Evolutionary conservation across 1,284 basidiomycete species (phyloP).

Genomic region (Melampsora americana): DNA sequence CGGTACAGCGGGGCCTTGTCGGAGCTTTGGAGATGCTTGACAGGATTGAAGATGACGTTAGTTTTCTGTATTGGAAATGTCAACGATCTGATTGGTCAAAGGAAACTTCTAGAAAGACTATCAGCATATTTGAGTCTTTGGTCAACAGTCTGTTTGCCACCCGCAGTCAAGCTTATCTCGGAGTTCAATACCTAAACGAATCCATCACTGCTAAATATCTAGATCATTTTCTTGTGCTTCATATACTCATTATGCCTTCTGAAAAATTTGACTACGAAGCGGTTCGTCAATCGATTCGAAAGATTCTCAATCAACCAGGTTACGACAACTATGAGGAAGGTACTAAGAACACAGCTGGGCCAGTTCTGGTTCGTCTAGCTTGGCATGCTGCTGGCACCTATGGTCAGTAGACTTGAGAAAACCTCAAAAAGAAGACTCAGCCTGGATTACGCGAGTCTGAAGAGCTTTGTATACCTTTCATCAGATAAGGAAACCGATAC

Average conservation of each 20-base stretch:
- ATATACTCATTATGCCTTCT: slow-evolving; percentile 22
- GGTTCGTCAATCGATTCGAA: slow-evolving; percentile 27
- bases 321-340: slow-evolving; percentile 36
- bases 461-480: neutral
- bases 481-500: slow-evolving; percentile 54
- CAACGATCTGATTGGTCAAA: no score
- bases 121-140: no score
- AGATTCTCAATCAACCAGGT: slow-evolving; percentile 31
- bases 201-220: no score
- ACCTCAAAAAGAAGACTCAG: neutral
- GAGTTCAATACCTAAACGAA: no score
- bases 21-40: no score
- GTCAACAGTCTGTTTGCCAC: no score
- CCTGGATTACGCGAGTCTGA: slow-evolving; percentile 49
- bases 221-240: no score
- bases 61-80: no score
- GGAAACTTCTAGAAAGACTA: no score
- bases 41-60: no score
- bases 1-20: no score
- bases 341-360: slow-evolving; percentile 47
- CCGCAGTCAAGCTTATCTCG: no score
- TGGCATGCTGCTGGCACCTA: slow-evolving; percentile 60
- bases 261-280: slow-evolving; percentile 33
- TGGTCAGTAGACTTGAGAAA: slow-evolving; percentile 51
- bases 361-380: slow-evolving; percentile 58